Evolutionary conservation across 108 stramenopile species (phyloP).

Genomic region (Epithemia pelagica): DNA sequence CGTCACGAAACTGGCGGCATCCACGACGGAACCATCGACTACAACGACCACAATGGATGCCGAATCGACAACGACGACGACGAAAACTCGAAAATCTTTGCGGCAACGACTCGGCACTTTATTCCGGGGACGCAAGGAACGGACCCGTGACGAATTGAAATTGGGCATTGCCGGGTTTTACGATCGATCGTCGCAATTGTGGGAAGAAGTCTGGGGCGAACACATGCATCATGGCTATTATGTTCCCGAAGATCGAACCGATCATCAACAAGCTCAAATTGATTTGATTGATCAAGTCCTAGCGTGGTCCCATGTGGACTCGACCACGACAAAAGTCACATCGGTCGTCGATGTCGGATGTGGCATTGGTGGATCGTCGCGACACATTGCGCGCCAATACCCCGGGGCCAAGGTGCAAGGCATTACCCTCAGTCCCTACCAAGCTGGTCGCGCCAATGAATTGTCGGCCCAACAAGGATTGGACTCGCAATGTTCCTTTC

Average conservation of each 20-base stretch:
- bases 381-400: slow-evolving; percentile 84
- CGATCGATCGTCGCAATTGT: slow-evolving; percentile 84
- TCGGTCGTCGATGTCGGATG: slow-evolving; percentile 86
- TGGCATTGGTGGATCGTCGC: slow-evolving; percentile 88
- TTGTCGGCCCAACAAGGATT: slow-evolving; percentile 78
- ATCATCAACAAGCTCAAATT: slow-evolving; percentile 81
- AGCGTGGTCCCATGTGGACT: slow-evolving; percentile 69
- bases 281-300: slow-evolving; percentile 91
- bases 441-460: slow-evolving; percentile 82
- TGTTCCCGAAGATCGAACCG: slow-evolving; percentile 66
- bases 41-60: background rate
- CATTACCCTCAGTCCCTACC: slow-evolving; percentile 90
- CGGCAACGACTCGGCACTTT: background rate
- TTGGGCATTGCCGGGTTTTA: slow-evolving; percentile 94
- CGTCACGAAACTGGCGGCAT: no score
- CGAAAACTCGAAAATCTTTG: no score
- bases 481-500: slow-evolving; percentile 50
- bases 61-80: background rate
- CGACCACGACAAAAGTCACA: slow-evolving; percentile 9
- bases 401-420: slow-evolving; percentile 54
- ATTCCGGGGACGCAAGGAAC: slow-evolving; percentile 19
- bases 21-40: background rate
- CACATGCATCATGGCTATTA: slow-evolving; percentile 91
- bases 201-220: slow-evolving; percentile 69
- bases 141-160: slow-evolving; percentile 83